Base-by-base conservation (phyloP, 306 rosid genomes). In the Urtica urens region DNA sequence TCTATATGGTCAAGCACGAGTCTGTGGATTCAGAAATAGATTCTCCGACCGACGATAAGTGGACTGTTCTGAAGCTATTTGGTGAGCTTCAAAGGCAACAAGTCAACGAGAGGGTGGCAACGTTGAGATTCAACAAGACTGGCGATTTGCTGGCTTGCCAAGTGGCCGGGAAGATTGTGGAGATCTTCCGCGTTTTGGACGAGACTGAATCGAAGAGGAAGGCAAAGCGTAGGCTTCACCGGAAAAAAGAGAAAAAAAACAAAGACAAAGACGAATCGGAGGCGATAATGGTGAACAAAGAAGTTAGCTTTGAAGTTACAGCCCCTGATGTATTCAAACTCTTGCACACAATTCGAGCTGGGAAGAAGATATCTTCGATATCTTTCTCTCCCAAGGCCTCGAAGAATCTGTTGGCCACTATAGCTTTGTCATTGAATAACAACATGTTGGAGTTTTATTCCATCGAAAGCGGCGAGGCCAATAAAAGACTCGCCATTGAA, bases 141-240 rank as follows among this genome's bases (percentile, higher is more conserved):
- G 97, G 97, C 49, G 79, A 62, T 75, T 65, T 90, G 59, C 60
- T 90, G 53, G 97, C 95, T 30, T 90, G 93, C 57, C 97, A 90
- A 55, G 82, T 77, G 54, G 95, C 97, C 0, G 97, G 95, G 47
- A 84, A 90, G 72, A 77, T 71, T 1, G 79, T 81, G 11, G 97
- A 90, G 65, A 55, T 90, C 44, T 90, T 69, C 58, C 78, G 72
- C 18, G 77, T 90, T n/a, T 67, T 90, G 76, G 94, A 85, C 67
- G 92, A 79, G 38, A 59, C 74, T 17, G 95, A 81, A 71, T 86
- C 94, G 44, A 79, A 79, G 73, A 74, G 67, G 38, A 85, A 85
- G 59, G 95, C 94, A 8, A 90, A 84, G 60, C 92, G 95, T 17
- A 74, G 99, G 64, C 70, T 77, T 71, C 72, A 77, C 46, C 78